A percentile compares a stretch with the other conserved stretches of the same genome.
phyloP scores from a whole-genome alignment of 371 early-diverging fungal species.

The Mucor irregularis region DNA sequence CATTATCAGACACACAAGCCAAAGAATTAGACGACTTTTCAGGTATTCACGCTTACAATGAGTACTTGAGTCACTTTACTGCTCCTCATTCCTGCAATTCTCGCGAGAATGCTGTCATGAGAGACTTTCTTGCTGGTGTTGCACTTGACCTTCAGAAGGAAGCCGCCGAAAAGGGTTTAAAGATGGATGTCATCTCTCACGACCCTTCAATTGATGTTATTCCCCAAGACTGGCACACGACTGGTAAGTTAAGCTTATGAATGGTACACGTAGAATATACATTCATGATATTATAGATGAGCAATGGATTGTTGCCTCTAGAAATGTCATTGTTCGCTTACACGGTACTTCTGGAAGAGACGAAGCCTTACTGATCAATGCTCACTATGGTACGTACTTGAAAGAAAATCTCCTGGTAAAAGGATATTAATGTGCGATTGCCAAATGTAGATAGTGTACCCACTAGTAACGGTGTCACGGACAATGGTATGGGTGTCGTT shows the following conservation, averaged over 20 bases:
- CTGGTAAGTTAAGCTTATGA: conserved; percentile 45
- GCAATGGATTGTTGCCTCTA: conserved; percentile 52
- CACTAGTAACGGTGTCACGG: conserved; percentile 77
- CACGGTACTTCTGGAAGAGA: conserved; percentile 28
- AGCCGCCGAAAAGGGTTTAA: conserved; percentile 30
- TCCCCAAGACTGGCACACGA: conserved; percentile 23
- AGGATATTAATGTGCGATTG: background rate
- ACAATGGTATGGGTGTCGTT: conserved; percentile 77
- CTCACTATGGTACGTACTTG: conserved; percentile 49
- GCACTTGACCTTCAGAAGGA: conserved; percentile 39
- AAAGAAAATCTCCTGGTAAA: background rate
- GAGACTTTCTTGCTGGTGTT: conserved; percentile 34
- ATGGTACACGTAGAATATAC: conserved; percentile 25
- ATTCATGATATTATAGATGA: conserved; percentile 29
- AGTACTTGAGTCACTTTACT: conserved; percentile 50
- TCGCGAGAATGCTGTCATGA: conserved; percentile 42
- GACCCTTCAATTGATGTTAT: conserved; percentile 25
- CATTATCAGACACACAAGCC: conserved; percentile 39
- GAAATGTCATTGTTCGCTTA: conserved; percentile 31
- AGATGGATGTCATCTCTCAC: conserved; percentile 46
- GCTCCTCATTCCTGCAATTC: conserved; percentile 58
- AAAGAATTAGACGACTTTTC: conserved; percentile 37
- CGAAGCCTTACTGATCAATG: conserved; percentile 46
- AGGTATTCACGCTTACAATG: conserved; percentile 54
- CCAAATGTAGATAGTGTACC: conserved; percentile 61